phyloP scores from a whole-genome alignment of 257 asterid genomes.

The Thymus quinquecostatus region DNA sequence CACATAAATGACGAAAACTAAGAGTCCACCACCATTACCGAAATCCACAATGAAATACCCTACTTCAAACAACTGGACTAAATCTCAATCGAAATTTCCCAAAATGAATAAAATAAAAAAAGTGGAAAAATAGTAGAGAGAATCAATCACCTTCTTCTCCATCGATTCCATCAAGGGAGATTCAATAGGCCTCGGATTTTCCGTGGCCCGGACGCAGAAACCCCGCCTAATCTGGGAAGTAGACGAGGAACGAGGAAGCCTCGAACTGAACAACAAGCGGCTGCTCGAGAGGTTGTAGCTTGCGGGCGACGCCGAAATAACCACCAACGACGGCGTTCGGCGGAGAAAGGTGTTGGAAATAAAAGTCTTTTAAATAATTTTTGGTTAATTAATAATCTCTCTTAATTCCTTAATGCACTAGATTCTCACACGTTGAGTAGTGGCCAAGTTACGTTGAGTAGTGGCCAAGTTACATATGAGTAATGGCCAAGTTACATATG shows the following conservation, averaged over 20 bases:
- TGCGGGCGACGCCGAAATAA: constrained; percentile 15
- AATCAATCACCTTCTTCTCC: constrained; percentile 84
- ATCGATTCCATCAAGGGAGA: constrained; percentile 71
- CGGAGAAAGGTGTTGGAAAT: constrained; percentile 40
- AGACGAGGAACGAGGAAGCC: constrained; percentile 31
- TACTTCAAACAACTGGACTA: neutral
- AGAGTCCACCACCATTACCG: too few relatives aligned
- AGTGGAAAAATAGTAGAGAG: neutral
- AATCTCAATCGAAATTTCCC: neutral
- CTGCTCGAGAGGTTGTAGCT: constrained; percentile 28
- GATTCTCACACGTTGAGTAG: too few relatives aligned
- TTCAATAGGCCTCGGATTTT: constrained; percentile 48
- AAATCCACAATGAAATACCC: neutral
- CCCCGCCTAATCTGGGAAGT: constrained; percentile 41
- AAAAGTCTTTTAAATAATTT: too few relatives aligned
- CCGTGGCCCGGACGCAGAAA: constrained; percentile 62
- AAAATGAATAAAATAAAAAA: neutral
- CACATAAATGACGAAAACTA: neutral
- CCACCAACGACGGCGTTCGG: constrained; percentile 22
- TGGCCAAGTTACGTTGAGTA: too few relatives aligned
- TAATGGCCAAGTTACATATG: too few relatives aligned
- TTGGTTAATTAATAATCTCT: too few relatives aligned
- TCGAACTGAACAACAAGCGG: constrained; percentile 31
- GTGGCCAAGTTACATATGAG: too few relatives aligned
- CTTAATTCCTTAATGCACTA: too few relatives aligned